Evolutionary conservation across 768 basidiomycete species (phyloP).

Genomic region (Porpolomopsis calyptriformis): DNA sequence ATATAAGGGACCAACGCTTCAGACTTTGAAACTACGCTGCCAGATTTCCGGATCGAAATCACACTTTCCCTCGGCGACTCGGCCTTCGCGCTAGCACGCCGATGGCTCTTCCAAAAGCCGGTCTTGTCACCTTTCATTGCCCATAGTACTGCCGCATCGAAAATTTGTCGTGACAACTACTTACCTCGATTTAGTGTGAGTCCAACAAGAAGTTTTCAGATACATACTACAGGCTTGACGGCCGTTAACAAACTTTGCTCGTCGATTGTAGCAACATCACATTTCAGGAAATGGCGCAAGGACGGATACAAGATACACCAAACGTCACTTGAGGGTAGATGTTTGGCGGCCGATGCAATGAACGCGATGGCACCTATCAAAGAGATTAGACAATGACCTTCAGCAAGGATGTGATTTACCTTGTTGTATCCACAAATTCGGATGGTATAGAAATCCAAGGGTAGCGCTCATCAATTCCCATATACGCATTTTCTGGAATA

Average conservation of each 20-base stretch:
- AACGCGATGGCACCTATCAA: constrained; percentile 74
- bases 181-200: too few species aligned
- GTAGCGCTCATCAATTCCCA: constrained; percentile 93
- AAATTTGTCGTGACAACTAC: constrained; percentile 56
- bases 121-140: constrained; percentile 76
- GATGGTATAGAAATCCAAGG: constrained; percentile 86
- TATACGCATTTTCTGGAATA: constrained; percentile 90
- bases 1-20: constrained; percentile 79
- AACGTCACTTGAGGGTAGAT: constrained; percentile 77
- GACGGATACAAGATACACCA: constrained; percentile 98
- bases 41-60: constrained; percentile 47
- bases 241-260: constrained; percentile 65
- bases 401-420: constrained; percentile 31
- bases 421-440: constrained; percentile 92
- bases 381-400: constrained; percentile 3
- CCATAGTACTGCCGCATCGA: constrained; percentile 82
- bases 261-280: constrained; percentile 66
- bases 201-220: too few species aligned
- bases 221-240: constrained; percentile 62
- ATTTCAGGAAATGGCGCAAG: constrained; percentile 73
- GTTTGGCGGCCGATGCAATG: constrained; percentile 74
- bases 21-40: constrained; percentile 39
- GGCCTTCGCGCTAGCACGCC: constrained; percentile 34
- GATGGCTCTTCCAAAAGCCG: constrained; percentile 62
- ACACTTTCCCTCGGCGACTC: constrained; percentile 70